Evolutionary conservation across 768 basidiomycete species (phyloP).

Genomic region (Lactifluus subvellereus): DNA sequence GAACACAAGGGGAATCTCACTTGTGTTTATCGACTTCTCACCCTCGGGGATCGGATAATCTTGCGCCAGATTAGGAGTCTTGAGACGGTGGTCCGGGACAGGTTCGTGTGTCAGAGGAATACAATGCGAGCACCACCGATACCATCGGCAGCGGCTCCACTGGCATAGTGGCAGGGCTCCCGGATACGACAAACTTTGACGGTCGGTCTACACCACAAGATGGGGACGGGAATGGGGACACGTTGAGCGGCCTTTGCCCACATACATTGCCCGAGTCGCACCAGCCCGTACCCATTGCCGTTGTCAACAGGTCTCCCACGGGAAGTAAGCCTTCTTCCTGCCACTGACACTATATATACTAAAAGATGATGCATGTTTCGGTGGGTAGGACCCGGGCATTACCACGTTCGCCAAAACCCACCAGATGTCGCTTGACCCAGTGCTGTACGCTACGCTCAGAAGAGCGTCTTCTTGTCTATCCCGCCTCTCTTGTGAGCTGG

Average conservation of each 20-base stretch:
- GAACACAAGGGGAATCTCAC: too few species aligned
- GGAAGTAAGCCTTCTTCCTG: slow-evolving; percentile 36
- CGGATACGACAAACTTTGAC: neutral
- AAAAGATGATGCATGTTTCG: neutral
- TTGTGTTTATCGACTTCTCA: too few species aligned
- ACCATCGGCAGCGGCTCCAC: neutral
- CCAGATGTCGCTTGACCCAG: slow-evolving; percentile 68
- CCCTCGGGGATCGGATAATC: too few species aligned
- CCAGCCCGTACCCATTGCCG: slow-evolving; percentile 53
- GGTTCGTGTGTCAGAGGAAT: too few species aligned
- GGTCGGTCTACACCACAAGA: neutral
- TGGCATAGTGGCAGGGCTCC: neutral
- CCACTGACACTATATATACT: neutral
- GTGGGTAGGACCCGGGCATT: slow-evolving; percentile 39
- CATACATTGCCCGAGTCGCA: slow-evolving; percentile 58
- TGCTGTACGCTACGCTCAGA: slow-evolving; percentile 52
- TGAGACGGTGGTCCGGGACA: too few species aligned
- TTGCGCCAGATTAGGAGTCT: too few species aligned
- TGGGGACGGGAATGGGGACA: slow-evolving; percentile 24
- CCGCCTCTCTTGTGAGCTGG: neutral
- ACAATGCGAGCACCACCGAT: too few species aligned
- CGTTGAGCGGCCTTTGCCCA: slow-evolving; percentile 50
- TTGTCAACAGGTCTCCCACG: slow-evolving; percentile 58
- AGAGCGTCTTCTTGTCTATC: slow-evolving; percentile 56
- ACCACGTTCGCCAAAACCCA: slow-evolving; percentile 42